Conservation (phyloP, 1,284 basidiomycete genomes). For the Spongispora temasekensis region DNA sequence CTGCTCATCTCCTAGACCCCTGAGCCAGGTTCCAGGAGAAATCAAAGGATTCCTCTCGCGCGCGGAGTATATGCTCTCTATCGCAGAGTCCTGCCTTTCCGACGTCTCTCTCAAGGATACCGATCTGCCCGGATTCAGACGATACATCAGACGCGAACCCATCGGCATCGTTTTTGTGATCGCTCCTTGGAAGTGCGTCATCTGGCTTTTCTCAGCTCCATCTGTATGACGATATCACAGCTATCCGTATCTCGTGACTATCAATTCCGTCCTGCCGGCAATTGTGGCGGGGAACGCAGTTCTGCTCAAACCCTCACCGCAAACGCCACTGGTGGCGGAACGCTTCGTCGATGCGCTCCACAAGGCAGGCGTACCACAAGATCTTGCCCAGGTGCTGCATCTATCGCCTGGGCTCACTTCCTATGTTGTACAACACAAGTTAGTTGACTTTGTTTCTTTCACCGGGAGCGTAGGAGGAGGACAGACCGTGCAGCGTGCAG, state of each 20-base stretch:
- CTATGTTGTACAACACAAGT: slow-evolving; percentile 64
- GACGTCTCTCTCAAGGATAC: slow-evolving; percentile 76
- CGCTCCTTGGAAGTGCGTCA: slow-evolving; percentile 86
- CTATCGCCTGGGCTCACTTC: slow-evolving; percentile 68
- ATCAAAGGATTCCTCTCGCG: slow-evolving; percentile 81
- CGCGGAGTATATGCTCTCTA: slow-evolving; percentile 82
- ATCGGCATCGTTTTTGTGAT: slow-evolving; percentile 89
- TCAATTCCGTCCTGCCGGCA: slow-evolving; percentile 91
- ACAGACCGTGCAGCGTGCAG: slow-evolving; percentile 61
- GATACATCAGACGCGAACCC: slow-evolving; percentile 82
- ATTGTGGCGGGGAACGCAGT: slow-evolving; percentile 88
- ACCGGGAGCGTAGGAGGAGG: slow-evolving; percentile 84
- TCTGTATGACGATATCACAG: slow-evolving; percentile 26
- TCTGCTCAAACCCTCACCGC: slow-evolving; percentile 92
- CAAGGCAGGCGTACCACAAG: slow-evolving; percentile 75
- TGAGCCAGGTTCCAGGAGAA: slow-evolving; percentile 78
- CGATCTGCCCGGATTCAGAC: slow-evolving; percentile 79
- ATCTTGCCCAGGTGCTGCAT: slow-evolving; percentile 81
- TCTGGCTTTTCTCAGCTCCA: not conserved
- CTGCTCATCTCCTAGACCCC: slow-evolving; percentile 53
- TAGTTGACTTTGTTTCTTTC: slow-evolving; percentile 84
- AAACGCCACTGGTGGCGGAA: slow-evolving; percentile 88
- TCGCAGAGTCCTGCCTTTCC: slow-evolving; percentile 76
- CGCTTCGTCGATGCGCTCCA: slow-evolving; percentile 71
- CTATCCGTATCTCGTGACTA: slow-evolving; percentile 85